A percentile compares a stretch with the other conserved stretches of the same genome.
Evolutionary conservation across 2,329 filamentous ascomycete genomes (phyloP).

Genomic region (Cadophora luteo-olivacea): DNA sequence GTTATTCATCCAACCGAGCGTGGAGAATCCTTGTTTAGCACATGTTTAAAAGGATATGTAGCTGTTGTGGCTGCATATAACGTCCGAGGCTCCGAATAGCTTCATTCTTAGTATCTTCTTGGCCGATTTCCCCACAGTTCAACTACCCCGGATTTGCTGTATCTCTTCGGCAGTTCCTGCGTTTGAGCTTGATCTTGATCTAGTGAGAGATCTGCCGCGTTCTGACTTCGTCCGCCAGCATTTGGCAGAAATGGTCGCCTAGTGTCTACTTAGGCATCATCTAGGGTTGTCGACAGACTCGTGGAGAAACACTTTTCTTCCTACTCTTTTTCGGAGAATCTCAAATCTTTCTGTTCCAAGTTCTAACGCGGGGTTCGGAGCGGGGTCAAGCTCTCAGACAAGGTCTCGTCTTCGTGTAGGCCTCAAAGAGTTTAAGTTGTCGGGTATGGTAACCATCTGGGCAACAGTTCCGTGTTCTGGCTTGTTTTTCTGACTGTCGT

Average conservation of each 20-base stretch:
- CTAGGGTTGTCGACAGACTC: background rate
- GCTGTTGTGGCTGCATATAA: background rate
- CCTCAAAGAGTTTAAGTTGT: background rate
- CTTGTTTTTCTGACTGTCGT: slow-evolving; percentile 1
- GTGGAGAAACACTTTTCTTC: background rate
- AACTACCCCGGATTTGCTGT: background rate
- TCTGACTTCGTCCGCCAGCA: background rate
- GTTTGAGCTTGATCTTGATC: background rate
- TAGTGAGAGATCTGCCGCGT: background rate
- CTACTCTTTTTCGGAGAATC: background rate
- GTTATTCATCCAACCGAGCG: background rate
- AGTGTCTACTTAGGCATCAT: background rate
- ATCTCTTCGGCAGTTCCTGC: background rate
- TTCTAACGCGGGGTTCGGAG: background rate
- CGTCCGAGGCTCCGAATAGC: background rate
- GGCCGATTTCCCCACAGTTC: slow-evolving; percentile 12
- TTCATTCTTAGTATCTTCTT: background rate
- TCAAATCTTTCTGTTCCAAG: background rate
- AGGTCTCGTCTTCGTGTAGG: background rate
- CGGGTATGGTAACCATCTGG: background rate
- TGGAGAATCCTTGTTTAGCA: background rate
- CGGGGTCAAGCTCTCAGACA: background rate
- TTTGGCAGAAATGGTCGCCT: background rate
- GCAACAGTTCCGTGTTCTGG: slow-evolving; percentile 3
- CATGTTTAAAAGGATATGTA: background rate